Conservation (phyloP, 2,329 filamentous ascomycete species). For the Diplodia intermedia region DNA sequence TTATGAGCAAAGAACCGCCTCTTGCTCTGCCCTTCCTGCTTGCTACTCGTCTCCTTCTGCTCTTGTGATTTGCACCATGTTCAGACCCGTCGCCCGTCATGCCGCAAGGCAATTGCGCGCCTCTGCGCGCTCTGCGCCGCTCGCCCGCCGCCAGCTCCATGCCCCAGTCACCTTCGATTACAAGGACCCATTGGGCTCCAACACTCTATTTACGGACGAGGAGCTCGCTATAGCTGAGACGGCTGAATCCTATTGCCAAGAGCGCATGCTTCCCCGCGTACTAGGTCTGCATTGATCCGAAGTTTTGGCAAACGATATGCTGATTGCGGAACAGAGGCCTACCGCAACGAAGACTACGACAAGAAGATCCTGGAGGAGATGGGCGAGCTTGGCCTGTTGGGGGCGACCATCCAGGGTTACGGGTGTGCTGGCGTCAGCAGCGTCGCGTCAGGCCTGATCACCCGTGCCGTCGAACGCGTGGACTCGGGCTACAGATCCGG, state of each 20-base stretch:
- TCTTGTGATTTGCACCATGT: constrained; percentile 46
- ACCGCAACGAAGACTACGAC: constrained; percentile 86
- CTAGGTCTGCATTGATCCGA: constrained; percentile 64
- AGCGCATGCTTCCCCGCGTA: constrained; percentile 82
- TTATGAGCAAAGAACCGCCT: constrained; percentile 15
- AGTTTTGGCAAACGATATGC: not conserved
- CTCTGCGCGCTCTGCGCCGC: constrained; percentile 40
- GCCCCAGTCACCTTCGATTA: constrained; percentile 73
- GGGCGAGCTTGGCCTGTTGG: constrained; percentile 88
- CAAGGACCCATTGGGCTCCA: constrained; percentile 83
- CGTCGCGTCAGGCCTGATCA: constrained; percentile 88
- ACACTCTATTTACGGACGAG: constrained; percentile 83
- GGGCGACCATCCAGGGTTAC: constrained; percentile 85
- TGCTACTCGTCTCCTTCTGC: not conserved
- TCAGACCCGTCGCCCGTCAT: constrained; percentile 51
- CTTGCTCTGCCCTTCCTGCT: constrained; percentile 1
- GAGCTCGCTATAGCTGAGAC: constrained; percentile 89
- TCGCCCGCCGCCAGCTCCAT: constrained; percentile 47
- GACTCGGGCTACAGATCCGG: constrained; percentile 91
- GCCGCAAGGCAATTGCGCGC: constrained; percentile 50
- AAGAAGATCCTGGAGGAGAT: constrained; percentile 86
- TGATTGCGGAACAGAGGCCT: constrained; percentile 67
- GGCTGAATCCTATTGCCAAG: constrained; percentile 92
- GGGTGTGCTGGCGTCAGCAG: constrained; percentile 87
- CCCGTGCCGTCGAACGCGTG: constrained; percentile 86